Percentiles rank a stretch among this genome's conserved stretches.
phyloP scores from a whole-genome alignment of 2,329 filamentous ascomycete species.

The Stagonosporopsis cucurbitacearum region DNA sequence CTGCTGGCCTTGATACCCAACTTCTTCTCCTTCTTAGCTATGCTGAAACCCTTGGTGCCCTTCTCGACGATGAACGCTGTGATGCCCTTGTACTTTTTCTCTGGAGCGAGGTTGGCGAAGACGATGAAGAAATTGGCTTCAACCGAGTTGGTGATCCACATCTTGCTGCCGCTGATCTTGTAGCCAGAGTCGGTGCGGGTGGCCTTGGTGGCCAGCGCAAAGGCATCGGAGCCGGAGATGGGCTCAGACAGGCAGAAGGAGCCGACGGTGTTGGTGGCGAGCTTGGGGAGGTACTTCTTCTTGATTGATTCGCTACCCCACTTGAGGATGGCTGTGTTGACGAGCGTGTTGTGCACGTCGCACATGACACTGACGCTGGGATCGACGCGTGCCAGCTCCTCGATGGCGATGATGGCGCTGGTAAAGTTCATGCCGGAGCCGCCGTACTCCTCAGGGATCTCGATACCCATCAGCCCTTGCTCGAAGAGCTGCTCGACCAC shows the following conservation, averaged over 20 bases:
- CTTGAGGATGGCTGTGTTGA: constrained; percentile 91
- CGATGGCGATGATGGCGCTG: constrained; percentile 91
- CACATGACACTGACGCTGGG: constrained; percentile 94
- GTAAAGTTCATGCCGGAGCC: constrained; percentile 99
- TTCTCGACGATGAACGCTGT: constrained; percentile 96
- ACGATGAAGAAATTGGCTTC: constrained; percentile 97
- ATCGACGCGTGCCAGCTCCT: constrained; percentile 92
- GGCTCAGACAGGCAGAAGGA: constrained; percentile 95
- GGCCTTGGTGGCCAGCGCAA: constrained; percentile 91
- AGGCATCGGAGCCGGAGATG: constrained; percentile 91
- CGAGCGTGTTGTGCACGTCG: constrained; percentile 97
- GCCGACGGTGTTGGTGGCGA: constrained; percentile 87
- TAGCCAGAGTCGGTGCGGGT: constrained; percentile 83
- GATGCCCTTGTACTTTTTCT: constrained; percentile 95
- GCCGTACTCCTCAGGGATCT: constrained; percentile 96
- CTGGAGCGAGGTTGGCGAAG: constrained; percentile 92
- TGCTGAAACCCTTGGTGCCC: constrained; percentile 83
- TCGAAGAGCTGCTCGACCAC: constrained; percentile 95
- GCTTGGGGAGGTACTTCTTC: constrained; percentile 85
- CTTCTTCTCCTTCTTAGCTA: constrained; percentile 99
- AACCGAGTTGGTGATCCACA: constrained; percentile 99
- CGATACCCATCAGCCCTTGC: constrained; percentile 95
- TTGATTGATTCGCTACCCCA: constrained; percentile 79
- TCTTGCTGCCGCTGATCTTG: constrained; percentile 89
- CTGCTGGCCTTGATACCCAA: constrained; percentile 94